These are phyloP conservation scores for Clarireedia hainanense DNA, from an alignment of 2,329 filamentous ascomycete genomes.

Conservation along the genomic window DNA sequence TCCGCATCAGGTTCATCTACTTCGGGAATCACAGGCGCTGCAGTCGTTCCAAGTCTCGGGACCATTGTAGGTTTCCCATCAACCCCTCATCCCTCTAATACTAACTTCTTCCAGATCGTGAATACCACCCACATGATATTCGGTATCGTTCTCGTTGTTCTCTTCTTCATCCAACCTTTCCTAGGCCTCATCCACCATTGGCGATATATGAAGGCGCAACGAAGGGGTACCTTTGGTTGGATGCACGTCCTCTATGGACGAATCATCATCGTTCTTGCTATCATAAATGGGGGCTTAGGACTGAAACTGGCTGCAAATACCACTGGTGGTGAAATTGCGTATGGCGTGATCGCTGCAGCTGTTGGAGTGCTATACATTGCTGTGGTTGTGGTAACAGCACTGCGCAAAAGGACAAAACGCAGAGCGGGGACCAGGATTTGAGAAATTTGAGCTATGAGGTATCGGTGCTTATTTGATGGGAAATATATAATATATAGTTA, in stretches of 20 bases:
- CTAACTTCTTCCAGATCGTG: conserved; percentile 39
- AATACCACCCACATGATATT: conserved; percentile 45
- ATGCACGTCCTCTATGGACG: conserved; percentile 57
- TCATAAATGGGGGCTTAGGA: conserved; percentile 58
- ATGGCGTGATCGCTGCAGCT: conserved; percentile 46
- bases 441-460: neutral
- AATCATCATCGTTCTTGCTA: conserved; percentile 46
- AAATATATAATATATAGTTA: neutral
- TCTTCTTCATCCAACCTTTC: conserved; percentile 50
- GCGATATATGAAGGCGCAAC: conserved; percentile 40
- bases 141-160: conserved; percentile 45
- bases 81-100: neutral
- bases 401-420: neutral
- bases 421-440: neutral
- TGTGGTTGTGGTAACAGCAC: conserved; percentile 14
- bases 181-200: conserved; percentile 51
- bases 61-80: conserved; percentile 32
- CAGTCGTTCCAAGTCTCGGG: neutral
- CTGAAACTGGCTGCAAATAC: conserved; percentile 40
- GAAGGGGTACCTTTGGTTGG: conserved; percentile 45
- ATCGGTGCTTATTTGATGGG: neutral
- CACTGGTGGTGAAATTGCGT: conserved; percentile 41
- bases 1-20: neutral
- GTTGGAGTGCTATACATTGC: conserved; percentile 38
- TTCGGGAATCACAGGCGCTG: neutral